Conservation (phyloP, 129 eudicot genomes). For the Scalesia atractyloides region DNA sequence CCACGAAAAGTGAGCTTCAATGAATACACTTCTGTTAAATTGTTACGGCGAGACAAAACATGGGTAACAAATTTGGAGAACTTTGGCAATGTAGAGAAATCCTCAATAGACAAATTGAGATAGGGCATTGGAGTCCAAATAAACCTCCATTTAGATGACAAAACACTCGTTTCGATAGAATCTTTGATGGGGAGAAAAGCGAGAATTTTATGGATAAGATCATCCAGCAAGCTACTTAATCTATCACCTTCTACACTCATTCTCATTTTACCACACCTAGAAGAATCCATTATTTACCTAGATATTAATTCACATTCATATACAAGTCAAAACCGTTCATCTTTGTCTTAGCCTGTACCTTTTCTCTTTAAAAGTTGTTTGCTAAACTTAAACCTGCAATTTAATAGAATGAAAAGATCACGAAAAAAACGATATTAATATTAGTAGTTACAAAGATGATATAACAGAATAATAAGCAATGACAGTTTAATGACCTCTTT, state of each 20-base stretch:
- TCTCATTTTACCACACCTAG: background rate
- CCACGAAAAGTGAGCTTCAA: background rate
- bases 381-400: background rate
- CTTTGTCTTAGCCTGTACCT: too few relatives aligned
- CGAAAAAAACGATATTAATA: background rate
- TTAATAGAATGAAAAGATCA: background rate
- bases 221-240: constrained; percentile 23
- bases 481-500: too few relatives aligned
- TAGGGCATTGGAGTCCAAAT: constrained; percentile 26
- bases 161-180: background rate
- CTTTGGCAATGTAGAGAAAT: background rate
- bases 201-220: constrained; percentile 22
- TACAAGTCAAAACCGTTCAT: too few relatives aligned
- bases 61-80: constrained; percentile 11
- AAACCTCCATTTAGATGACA: constrained; percentile 21
- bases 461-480: background rate
- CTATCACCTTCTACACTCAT: constrained; percentile 13
- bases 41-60: constrained; percentile 15
- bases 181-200: background rate
- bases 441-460: background rate
- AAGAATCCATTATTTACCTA: background rate
- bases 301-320: too few relatives aligned
- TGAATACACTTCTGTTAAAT: background rate
- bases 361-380: too few relatives aligned
- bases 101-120: background rate